phyloP scores from a whole-genome alignment of 1,284 basidiomycete genomes.

The Sphaerobolus stellatus region DNA sequence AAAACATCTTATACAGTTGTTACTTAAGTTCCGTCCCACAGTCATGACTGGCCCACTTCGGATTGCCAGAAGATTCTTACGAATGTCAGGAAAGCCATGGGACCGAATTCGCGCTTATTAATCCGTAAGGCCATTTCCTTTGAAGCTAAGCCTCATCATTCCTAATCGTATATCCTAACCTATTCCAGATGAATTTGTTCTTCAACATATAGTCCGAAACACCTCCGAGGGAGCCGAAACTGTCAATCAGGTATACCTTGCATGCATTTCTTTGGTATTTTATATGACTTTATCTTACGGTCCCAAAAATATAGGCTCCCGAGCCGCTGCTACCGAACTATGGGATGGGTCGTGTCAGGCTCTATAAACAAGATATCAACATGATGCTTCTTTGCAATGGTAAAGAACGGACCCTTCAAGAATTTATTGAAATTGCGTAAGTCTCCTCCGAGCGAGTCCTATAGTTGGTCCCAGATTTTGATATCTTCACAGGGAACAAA shows the following conservation, averaged over 20 bases:
- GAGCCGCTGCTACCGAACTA: slow-evolving; percentile 36
- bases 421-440: slow-evolving; percentile 30
- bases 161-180: background rate
- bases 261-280: background rate
- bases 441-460: slow-evolving; percentile 6
- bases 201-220: slow-evolving; percentile 15
- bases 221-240: background rate
- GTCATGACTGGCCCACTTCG: slow-evolving; percentile 30
- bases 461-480: slow-evolving; percentile 11
- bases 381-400: slow-evolving; percentile 32
- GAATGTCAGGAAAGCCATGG: slow-evolving; percentile 25
- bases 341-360: slow-evolving; percentile 30
- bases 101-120: slow-evolving; percentile 18
- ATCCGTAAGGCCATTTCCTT: slow-evolving; percentile 21
- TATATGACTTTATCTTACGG: background rate
- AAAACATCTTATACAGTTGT: background rate
- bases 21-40: slow-evolving; percentile 5
- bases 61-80: slow-evolving; percentile 25
- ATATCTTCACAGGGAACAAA: slow-evolving; percentile 15
- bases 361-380: slow-evolving; percentile 31
- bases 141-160: background rate
- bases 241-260: background rate
- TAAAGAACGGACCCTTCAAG: slow-evolving; percentile 33
- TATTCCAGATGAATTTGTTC: slow-evolving; percentile 22
- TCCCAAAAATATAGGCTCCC: slow-evolving; percentile 29